Evolutionary conservation across 805 yeast species (phyloP), one percentile per base, ranked within the genome.

Genomic region (Ogataea saltuana): DNA sequence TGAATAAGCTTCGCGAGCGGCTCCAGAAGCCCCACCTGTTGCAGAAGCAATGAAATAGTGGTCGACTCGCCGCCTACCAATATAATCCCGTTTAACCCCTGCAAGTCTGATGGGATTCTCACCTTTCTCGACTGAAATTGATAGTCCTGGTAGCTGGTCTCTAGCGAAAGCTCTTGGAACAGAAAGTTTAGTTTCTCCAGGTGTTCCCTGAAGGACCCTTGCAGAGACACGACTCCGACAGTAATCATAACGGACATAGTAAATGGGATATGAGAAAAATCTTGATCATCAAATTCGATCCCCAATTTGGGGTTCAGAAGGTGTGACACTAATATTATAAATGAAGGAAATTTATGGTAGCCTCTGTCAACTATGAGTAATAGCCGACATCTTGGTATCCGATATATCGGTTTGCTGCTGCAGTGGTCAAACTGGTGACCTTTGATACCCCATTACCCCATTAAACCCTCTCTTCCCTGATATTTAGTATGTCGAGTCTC

Each of bases 131-230:
- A 63, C 8, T 51, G 45, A 32, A 76, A 59, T 6, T 50, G 45
- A 28, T 63, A 57, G 2, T 60, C 39, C 1, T 56, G 39, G 50
- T 71, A 66, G 10, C 61, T 55, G 3, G 44, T 41, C 16, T 53
- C 43, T 4, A 46, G 30, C 16, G 59, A 28, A 39, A 80, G 61
- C 18, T 44, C 21, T 4, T 45, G 28, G 31, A 64, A 49, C 42
- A 80, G 61, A 13, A 56, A 47, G 13, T 70, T 55, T 30, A 85
- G 64, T 54, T 75, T 78, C 3, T 68, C 61, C 6, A 81, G 63
- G 58, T 85, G 95, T 55, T 85, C 95, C 13, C 67, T 59, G 56
- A 84, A 86, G 0, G 93, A 90, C 5, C 95, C 95, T 58, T 85
- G 95, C 15, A 85, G 70, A 0, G 91, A 86, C 40, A 86, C 62